phyloP scores from a whole-genome alignment of 2,329 filamentous ascomycete species.

The Tolypocladium nubicola region DNA sequence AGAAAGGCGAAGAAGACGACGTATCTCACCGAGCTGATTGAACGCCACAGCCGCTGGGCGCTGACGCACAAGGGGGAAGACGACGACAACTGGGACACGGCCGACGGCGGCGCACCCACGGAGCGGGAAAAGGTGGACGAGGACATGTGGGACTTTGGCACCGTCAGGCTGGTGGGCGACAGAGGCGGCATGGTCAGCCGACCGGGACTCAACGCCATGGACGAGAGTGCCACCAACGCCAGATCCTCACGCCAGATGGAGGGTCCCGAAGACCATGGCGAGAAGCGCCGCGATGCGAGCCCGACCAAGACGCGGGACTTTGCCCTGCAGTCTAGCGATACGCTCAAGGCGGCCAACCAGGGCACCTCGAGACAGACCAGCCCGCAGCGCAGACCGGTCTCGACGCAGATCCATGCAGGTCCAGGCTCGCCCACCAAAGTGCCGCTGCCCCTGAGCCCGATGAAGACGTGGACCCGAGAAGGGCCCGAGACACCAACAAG shows the following conservation, averaged over 20 bases:
- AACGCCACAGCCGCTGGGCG: conserved; percentile 79
- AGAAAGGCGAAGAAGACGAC: conserved; percentile 87
- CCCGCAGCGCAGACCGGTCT: conserved; percentile 47
- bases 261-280: conserved; percentile 37
- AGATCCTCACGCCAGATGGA: conserved; percentile 47
- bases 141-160: conserved; percentile 98
- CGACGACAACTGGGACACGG: conserved; percentile 48
- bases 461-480: conserved; percentile 18
- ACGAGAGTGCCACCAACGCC: conserved; percentile 71
- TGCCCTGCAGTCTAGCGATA: conserved; percentile 36
- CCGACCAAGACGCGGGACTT: conserved; percentile 42
- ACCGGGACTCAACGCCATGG: conserved; percentile 59
- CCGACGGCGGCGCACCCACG: conserved; percentile 38
- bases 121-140: conserved; percentile 55
- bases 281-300: conserved; percentile 37
- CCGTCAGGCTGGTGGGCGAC: conserved; percentile 69
- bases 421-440: conserved; percentile 46
- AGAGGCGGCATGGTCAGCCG: conserved; percentile 45
- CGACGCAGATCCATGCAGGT: conserved; percentile 10
- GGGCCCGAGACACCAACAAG: conserved; percentile 33
- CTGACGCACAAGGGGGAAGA: conserved; percentile 65
- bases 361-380: conserved; percentile 46
- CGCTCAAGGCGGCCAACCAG: conserved; percentile 39
- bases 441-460: conserved; percentile 40
- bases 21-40: conserved; percentile 93